phyloP scores from a whole-genome alignment of 2,329 filamentous ascomycete species.

The Lomentospora prolificans region DNA sequence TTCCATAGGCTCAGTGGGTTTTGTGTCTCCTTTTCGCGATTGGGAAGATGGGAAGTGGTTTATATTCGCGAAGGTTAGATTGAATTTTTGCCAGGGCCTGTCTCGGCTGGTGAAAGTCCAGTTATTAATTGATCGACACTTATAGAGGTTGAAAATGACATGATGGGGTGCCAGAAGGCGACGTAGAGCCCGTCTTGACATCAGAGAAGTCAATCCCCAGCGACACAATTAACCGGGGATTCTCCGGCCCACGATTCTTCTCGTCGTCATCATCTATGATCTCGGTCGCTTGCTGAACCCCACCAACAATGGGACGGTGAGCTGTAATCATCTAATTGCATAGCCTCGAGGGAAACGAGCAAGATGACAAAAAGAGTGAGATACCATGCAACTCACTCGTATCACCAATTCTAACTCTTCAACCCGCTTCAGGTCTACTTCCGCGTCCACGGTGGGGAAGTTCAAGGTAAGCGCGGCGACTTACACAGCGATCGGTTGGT shows the following conservation, averaged over 20 bases:
- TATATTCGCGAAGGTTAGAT: no score
- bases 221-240: neutral
- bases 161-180: no score
- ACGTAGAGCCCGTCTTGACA: no score
- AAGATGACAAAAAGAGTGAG: constrained; percentile 27
- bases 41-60: neutral
- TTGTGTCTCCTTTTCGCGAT: no score
- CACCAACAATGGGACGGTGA: neutral
- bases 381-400: neutral
- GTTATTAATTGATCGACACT: neutral
- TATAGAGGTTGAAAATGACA: neutral
- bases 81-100: neutral
- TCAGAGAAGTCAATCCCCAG: neutral
- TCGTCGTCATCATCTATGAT: neutral
- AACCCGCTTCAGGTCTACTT: constrained; percentile 43
- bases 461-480: constrained; percentile 49
- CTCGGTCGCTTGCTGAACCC: neutral
- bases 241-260: neutral
- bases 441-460: constrained; percentile 48
- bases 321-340: neutral
- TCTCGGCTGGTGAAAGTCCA: neutral
- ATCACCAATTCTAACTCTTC: neutral
- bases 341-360: neutral
- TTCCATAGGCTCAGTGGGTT: constrained; percentile 15
- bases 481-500: no score